A percentile compares a stretch with the other conserved stretches of the same genome.
Conservation (phyloP, 371 early-diverging fungal species). For the Sporodiniella umbellata region DNA sequence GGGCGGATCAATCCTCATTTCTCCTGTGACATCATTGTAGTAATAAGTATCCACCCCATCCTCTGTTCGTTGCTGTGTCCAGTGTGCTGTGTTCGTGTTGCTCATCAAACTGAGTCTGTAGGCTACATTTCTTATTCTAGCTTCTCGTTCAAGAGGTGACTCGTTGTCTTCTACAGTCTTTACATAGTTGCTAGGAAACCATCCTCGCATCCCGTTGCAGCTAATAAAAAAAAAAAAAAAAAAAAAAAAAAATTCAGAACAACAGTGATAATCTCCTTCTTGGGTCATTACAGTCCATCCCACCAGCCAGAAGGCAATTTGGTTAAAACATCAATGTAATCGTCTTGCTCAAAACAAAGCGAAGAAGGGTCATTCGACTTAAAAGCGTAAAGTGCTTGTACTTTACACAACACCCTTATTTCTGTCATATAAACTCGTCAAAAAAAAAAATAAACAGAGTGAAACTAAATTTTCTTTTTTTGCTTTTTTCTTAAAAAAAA, state of each 20-base stretch:
- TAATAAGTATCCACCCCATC: conserved; percentile 48
- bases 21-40: conserved; percentile 40
- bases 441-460: not conserved
- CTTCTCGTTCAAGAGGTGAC: not conserved
- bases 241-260: not conserved
- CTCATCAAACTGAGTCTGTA: conserved; percentile 16
- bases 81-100: conserved; percentile 24
- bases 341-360: conserved; percentile 70
- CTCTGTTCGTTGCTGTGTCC: conserved; percentile 43
- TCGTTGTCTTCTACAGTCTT: conserved; percentile 33
- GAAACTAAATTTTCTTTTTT: not conserved
- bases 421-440: conserved; percentile 15
- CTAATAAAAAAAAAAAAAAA: conserved; percentile 2
- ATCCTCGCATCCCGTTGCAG: conserved; percentile 54
- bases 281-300: conserved; percentile 58
- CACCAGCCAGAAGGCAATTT: conserved; percentile 88
- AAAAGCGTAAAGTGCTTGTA: conserved; percentile 74
- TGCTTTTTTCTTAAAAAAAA: not conserved
- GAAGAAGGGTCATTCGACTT: conserved; percentile 59
- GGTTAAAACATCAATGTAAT: conserved; percentile 73
- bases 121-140: conserved; percentile 4
- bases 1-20: conserved; percentile 26
- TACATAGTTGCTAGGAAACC: conserved; percentile 86
- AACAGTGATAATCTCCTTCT: no score
- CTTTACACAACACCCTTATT: conserved; percentile 22